These are phyloP conservation scores for Backusella mclennaniae DNA, from an alignment of 192 early-diverging fungal genomes.

Conservation along the genomic window DNA sequence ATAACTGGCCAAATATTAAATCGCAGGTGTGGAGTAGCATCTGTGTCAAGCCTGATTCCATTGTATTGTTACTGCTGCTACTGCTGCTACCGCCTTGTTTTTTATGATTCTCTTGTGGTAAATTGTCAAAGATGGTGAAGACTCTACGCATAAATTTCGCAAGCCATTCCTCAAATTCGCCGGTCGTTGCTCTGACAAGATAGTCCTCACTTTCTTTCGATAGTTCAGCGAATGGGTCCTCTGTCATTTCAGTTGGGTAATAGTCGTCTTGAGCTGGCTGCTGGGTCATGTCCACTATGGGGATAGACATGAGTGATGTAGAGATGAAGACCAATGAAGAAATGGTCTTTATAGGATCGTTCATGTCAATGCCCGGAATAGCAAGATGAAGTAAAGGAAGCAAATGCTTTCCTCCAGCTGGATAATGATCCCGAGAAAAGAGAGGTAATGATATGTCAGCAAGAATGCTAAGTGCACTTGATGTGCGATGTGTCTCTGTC, in stretches of 20 bases:
- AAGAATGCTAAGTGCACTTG: slow-evolving; percentile 76
- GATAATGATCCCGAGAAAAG: slow-evolving; percentile 72
- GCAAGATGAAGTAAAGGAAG: slow-evolving; percentile 72
- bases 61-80: slow-evolving; percentile 1
- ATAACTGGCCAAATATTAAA: slow-evolving; percentile 67
- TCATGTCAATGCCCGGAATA: slow-evolving; percentile 91
- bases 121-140: slow-evolving; percentile 76
- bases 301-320: slow-evolving; percentile 60
- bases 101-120: slow-evolving; percentile 62
- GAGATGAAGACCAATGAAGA: slow-evolving; percentile 70
- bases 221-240: slow-evolving; percentile 38
- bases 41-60: slow-evolving; percentile 49
- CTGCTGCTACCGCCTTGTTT: slow-evolving; percentile 34
- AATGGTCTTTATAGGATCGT: slow-evolving; percentile 84
- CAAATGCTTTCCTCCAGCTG: slow-evolving; percentile 83
- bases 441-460: slow-evolving; percentile 69
- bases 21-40: slow-evolving; percentile 64
- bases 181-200: slow-evolving; percentile 66
- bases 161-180: slow-evolving; percentile 86
- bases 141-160: slow-evolving; percentile 77
- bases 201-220: slow-evolving; percentile 70
- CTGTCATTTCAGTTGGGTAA: slow-evolving; percentile 26
- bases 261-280: slow-evolving; percentile 6
- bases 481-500: slow-evolving; percentile 89
- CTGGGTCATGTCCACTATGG: slow-evolving; percentile 64